Percentiles rank a stretch among this genome's conserved stretches.
Conservation (phyloP, 768 basidiomycete genomes). For the Lentinula aciculospora region DNA sequence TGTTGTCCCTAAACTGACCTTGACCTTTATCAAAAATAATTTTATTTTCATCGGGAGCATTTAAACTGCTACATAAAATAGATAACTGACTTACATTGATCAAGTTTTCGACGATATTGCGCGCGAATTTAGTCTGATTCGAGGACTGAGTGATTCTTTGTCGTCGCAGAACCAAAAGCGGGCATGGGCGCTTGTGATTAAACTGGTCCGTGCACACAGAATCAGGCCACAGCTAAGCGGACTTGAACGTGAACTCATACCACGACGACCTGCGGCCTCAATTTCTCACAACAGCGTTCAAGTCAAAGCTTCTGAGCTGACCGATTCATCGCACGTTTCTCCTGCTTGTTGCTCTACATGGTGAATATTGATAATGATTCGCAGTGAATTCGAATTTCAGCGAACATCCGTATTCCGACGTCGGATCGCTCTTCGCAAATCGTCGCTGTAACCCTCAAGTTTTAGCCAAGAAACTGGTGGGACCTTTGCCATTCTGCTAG, state of each 20-base stretch:
- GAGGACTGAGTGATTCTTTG: no score
- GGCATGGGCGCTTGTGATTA: neutral
- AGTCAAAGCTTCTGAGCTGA: neutral
- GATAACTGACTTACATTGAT: no score
- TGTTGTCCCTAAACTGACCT: no score
- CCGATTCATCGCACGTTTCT: neutral
- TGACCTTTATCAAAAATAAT: no score
- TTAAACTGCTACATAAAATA: no score
- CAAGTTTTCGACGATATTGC: no score
- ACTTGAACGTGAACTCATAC: slow-evolving; percentile 4
- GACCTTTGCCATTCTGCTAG: neutral
- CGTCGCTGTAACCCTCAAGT: neutral
- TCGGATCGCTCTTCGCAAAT: neutral
- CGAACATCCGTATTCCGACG: neutral
- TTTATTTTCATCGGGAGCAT: no score
- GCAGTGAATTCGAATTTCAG: neutral
- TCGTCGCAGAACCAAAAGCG: no score
- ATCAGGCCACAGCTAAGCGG: neutral
- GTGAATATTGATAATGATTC: neutral
- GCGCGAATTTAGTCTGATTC: no score
- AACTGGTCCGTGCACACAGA: neutral
- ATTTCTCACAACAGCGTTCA: neutral
- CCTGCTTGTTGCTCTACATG: neutral
- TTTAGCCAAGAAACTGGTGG: neutral
- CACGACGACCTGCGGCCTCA: neutral